Conservation (phyloP, 2,329 filamentous ascomycete genomes). For the Aureobasidium namibiae region DNA sequence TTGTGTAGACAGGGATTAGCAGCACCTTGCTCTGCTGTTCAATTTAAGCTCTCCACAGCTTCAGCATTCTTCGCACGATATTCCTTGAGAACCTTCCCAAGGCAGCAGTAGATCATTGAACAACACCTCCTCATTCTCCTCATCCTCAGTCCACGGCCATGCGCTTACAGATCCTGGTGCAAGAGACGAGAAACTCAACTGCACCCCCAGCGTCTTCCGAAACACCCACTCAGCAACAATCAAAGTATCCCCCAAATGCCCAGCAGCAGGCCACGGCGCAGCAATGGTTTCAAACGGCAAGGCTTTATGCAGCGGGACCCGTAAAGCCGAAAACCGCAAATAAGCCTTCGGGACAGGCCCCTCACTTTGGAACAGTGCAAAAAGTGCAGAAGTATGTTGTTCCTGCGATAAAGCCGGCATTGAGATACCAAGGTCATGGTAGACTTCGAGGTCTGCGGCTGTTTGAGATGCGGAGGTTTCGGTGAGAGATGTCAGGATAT, state of each 20-base stretch:
- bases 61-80: too few species aligned
- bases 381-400: background rate
- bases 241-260: background rate
- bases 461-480: conserved; percentile 20
- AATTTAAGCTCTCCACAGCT: too few species aligned
- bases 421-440: conserved; percentile 27
- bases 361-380: background rate
- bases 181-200: background rate
- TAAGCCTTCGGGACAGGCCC: background rate
- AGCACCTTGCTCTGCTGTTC: too few species aligned
- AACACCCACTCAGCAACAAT: background rate
- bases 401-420: conserved; percentile 18
- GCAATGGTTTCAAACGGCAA: background rate
- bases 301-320: background rate
- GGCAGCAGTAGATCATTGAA: background rate
- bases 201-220: background rate
- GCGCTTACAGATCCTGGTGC: background rate
- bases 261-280: background rate
- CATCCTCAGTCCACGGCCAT: background rate
- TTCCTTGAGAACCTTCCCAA: background rate
- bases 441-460: conserved; percentile 28
- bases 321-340: background rate
- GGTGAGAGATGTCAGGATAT: conserved; percentile 23
- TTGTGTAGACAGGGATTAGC: too few species aligned
- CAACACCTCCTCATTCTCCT: background rate